These are phyloP conservation scores for Penicillium sp. DNA, from an alignment of 2,329 filamentous ascomycete species.

Conservation along the genomic window DNA sequence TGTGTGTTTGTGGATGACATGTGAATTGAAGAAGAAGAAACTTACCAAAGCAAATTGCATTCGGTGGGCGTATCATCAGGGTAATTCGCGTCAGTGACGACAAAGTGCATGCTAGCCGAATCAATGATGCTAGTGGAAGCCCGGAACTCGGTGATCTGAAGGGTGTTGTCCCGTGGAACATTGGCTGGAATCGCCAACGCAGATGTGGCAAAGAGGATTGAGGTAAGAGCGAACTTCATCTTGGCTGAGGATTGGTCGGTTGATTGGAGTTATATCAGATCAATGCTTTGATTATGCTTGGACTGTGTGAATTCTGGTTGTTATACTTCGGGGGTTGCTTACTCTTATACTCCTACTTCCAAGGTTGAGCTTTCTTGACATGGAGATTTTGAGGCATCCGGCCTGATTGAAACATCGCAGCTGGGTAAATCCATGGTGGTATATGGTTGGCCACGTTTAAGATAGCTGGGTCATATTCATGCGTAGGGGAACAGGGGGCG, in stretches of 20 bases:
- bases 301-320: not conserved
- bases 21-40: not conserved
- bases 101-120: slow-evolving; percentile 22
- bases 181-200: slow-evolving; percentile 16
- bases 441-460: not conserved
- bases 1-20: not conserved
- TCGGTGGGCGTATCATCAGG: slow-evolving; percentile 27
- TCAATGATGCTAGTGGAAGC: slow-evolving; percentile 2
- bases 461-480: not conserved
- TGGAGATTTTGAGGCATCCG: not conserved
- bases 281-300: not conserved
- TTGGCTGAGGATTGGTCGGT: not conserved
- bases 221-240: slow-evolving; percentile 19
- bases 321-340: not conserved
- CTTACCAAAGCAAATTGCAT: slow-evolving; percentile 28
- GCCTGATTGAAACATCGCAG: not conserved
- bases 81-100: slow-evolving; percentile 25
- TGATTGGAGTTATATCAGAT: not conserved
- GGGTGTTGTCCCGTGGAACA: slow-evolving; percentile 3
- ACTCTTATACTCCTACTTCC: not conserved
- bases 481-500: not conserved
- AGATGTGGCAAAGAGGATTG: slow-evolving; percentile 16
- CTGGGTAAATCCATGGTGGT: no score
- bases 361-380: no score
- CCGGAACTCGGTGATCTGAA: slow-evolving; percentile 19